Conservation (phyloP, 176 grass and related monocot species). For the Carex parvula region DNA sequence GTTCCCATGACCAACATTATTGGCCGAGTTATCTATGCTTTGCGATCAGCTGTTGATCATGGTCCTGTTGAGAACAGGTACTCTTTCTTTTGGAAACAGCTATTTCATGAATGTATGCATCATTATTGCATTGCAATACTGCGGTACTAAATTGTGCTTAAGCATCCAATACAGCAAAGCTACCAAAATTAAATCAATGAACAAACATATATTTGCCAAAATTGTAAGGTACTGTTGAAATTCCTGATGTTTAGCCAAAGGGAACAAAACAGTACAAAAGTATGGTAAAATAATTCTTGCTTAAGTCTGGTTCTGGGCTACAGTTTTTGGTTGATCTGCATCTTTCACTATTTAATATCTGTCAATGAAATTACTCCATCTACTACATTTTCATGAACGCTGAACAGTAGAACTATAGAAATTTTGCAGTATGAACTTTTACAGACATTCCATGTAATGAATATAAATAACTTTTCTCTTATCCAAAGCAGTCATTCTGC, state of each 20-base stretch:
- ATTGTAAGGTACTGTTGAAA: background rate
- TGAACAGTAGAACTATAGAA: background rate
- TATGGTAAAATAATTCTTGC: background rate
- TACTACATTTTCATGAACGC: background rate
- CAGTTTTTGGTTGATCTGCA: background rate
- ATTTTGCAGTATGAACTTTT: background rate
- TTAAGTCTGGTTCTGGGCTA: background rate
- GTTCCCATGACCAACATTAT: slow-evolving; percentile 80
- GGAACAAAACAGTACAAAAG: background rate
- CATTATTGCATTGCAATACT: background rate
- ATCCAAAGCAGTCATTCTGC: slow-evolving; percentile 42
- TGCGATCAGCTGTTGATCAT: slow-evolving; percentile 79
- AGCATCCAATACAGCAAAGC: background rate
- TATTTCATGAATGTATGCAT: background rate
- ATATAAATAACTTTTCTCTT: slow-evolving; percentile 4
- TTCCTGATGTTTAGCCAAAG: background rate
- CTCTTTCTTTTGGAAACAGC: background rate
- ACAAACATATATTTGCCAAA: background rate
- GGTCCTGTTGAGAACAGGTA: slow-evolving; percentile 88
- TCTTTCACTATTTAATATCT: background rate
- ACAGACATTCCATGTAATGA: slow-evolving; percentile 9
- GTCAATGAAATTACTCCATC: background rate
- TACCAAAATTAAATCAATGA: background rate
- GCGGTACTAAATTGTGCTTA: background rate
- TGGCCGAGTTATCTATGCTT: slow-evolving; percentile 78